Conservation (phyloP, 1,284 basidiomycete species). For the Retiboletus flavoniger region DNA sequence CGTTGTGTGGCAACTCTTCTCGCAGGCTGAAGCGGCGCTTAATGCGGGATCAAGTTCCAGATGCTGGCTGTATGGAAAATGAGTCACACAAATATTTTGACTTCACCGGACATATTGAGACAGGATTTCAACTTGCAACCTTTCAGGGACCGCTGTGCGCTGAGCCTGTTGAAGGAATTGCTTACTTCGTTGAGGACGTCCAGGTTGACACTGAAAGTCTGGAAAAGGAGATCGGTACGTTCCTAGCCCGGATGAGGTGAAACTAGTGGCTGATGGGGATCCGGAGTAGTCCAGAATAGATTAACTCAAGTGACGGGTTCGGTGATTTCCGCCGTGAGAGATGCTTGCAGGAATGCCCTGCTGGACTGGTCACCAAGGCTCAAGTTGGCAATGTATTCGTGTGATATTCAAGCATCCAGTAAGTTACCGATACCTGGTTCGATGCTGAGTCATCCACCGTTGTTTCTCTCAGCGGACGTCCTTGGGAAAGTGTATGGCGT, state of each 20-base stretch:
- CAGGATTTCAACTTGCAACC: conserved; percentile 93
- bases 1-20: conserved; percentile 16
- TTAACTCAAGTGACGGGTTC: conserved; percentile 83
- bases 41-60: conserved; percentile 40
- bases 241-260: conserved; percentile 3
- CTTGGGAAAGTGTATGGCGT: conserved; percentile 98
- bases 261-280: conserved; percentile 11
- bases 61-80: conserved; percentile 22
- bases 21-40: conserved; percentile 51
- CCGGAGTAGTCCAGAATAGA: conserved; percentile 56
- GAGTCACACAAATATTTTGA: conserved; percentile 45
- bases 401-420: conserved; percentile 98
- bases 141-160: conserved; percentile 94
- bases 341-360: conserved; percentile 85
- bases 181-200: conserved; percentile 83
- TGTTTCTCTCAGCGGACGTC: conserved; percentile 73
- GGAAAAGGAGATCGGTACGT: conserved; percentile 63
- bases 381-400: conserved; percentile 98
- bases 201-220: conserved; percentile 61
- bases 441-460: conserved; percentile 9
- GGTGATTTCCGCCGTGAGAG: conserved; percentile 85
- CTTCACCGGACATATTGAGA: conserved; percentile 84
- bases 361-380: conserved; percentile 98
- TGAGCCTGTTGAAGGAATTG: conserved; percentile 93
- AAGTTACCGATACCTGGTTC: conserved; percentile 34